Percentiles rank a stretch among this genome's conserved stretches.
Evolutionary conservation across 345 rosid genomes (phyloP).

Genomic region (Firmiana major): DNA sequence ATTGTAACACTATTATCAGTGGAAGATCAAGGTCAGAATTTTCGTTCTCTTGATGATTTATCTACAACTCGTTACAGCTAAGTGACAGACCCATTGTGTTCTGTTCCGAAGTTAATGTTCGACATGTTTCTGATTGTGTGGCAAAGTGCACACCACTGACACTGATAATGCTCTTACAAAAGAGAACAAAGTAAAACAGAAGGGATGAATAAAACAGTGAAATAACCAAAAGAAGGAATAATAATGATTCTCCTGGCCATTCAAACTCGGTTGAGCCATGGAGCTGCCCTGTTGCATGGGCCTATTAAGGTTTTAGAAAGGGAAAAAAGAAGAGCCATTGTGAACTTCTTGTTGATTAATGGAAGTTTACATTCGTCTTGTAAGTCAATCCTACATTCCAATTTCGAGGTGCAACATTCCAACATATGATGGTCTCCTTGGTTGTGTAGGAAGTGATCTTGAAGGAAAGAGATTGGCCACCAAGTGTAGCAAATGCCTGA

Average conservation of each 20-base stretch:
- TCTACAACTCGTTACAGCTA: no score
- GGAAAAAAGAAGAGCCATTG: background rate
- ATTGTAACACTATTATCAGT: no score
- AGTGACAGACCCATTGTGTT: no score
- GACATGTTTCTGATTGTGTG: no score
- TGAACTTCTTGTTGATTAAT: constrained; percentile 20
- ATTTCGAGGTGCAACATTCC: constrained; percentile 61
- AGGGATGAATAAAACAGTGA: background rate
- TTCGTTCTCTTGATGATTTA: no score
- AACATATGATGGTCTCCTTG: constrained; percentile 51
- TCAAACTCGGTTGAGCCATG: background rate
- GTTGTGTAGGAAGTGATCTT: constrained; percentile 57
- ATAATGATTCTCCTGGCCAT: background rate
- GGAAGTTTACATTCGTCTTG: constrained; percentile 51
- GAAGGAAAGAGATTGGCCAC: constrained; percentile 77
- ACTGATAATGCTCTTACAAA: no score
- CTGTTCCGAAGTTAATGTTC: no score
- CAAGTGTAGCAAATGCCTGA: constrained; percentile 73
- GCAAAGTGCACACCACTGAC: no score
- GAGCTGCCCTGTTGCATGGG: constrained; percentile 1
- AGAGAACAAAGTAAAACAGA: background rate
- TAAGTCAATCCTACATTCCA: constrained; percentile 66
- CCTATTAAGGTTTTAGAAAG: background rate
- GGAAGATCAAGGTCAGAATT: no score
- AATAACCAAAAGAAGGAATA: background rate